Evolutionary conservation across 106 monocot species (phyloP), one percentile per base, ranked within the genome.

Genomic region (Amphibolis antarctica): DNA sequence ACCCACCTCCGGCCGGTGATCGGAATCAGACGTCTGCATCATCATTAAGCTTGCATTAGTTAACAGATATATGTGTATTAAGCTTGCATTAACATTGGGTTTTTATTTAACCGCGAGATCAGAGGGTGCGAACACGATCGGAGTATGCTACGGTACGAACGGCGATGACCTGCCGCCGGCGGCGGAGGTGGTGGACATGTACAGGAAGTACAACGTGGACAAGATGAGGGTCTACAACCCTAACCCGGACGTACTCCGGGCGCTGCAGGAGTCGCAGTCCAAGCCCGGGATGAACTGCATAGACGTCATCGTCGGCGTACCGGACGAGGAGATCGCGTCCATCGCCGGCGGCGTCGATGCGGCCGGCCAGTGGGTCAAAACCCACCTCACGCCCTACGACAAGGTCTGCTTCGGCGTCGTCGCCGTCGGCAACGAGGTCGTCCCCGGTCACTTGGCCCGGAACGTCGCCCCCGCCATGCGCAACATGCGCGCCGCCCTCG

Each of bases 361-460:
- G n/a, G 74, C 67, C 61, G n/a, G 10, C 11, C 15, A 13, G 0
- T 74, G 74, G 66, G 74, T 74, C 42, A 12, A 42, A 12, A 25
- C 58, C 27, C 50, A 60, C 50, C 28, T 74, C 42, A 22, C 45
- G 5, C 47, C 66, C 15, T 42, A 44, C 61, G 27, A 5, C 14
- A 44, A 64, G 25, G 81, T 69, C 22, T 46, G 56, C 19, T 68
- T 84, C 56, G 29, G 42, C 21, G 76, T 62, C 72, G 68, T 83
- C 17, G 65, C 46, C 26, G 78, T 64, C 20, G 80, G 80, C 14
- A 85, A 85, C 55, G 80, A 81, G 62, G 78, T 65, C 51, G 55
- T 78, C 27, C 72, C 75, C 9, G 78, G 75, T 14, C 58, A 67
- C 9, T 9, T 46, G 2, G 65, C 73, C 10, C 59, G 1, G 11